These are phyloP conservation scores for Fusarium sp. DNA, from an alignment of 2,329 filamentous ascomycete species.

Conservation along the genomic window DNA sequence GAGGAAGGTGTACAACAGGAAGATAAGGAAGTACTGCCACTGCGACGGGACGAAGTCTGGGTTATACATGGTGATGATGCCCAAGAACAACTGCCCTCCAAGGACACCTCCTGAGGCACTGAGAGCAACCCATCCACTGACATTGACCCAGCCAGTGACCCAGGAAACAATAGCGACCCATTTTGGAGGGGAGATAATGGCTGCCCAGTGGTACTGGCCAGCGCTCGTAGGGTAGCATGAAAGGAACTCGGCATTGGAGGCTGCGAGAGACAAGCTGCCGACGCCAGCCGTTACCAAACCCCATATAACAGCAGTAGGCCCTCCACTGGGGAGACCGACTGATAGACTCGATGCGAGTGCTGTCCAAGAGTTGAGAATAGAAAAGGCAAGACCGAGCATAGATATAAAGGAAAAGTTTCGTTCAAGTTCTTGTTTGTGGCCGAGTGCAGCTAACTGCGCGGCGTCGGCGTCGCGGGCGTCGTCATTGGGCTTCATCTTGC, in stretches of 20 bases:
- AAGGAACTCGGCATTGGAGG: constrained; percentile 76
- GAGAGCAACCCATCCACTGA: constrained; percentile 72
- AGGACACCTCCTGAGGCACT: constrained; percentile 62
- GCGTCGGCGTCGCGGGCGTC: neutral
- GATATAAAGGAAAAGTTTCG: neutral
- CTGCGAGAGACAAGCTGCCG: constrained; percentile 61
- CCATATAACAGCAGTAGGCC: constrained; percentile 75
- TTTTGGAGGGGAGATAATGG: constrained; percentile 47
- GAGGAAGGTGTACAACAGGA: neutral
- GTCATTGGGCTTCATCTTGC: neutral
- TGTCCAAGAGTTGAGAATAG: constrained; percentile 61
- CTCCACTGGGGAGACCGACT: constrained; percentile 70
- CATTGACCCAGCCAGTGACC: constrained; percentile 69
- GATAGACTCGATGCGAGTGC: constrained; percentile 59
- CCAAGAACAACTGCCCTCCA: constrained; percentile 66
- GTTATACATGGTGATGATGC: neutral
- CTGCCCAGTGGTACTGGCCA: constrained; percentile 78
- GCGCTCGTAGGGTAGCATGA: constrained; percentile 69
- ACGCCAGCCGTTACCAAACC: constrained; percentile 54
- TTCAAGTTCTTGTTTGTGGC: neutral
- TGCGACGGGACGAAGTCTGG: neutral
- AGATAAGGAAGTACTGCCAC: neutral
- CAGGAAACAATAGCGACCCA: constrained; percentile 43
- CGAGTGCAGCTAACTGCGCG: neutral
- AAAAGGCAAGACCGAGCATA: constrained; percentile 60